Evolutionary conservation across 1,284 basidiomycete species (phyloP), one percentile per base, ranked within the genome.

Genomic region (Volvariella volvacea): DNA sequence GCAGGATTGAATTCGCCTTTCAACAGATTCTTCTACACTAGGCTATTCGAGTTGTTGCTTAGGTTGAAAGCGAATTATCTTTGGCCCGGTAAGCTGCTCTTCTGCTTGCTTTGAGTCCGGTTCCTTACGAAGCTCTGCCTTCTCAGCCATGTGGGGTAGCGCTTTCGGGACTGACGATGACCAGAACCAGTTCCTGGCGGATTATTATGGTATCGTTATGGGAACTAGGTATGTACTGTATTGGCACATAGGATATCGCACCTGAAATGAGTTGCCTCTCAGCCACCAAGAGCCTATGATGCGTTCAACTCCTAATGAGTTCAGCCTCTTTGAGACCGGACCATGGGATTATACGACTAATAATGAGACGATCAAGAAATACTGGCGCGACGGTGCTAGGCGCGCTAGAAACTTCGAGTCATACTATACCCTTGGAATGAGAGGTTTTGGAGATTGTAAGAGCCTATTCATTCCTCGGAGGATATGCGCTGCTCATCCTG

Each of bases 191-290:
- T 66, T 67, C 19, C 63, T 80, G 8, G 85, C 84, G 0, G 75
- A 86, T 50, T 68, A 66, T 45, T 84, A 78, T 60, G 84, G 83
- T 17, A 70, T 87, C 41, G 81, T 80, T 19, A 86, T 85, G 78
- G 81, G 73, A 30, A 82, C 78, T 10, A 76, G 72, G 73, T 68
- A 42, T 4, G 55, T 52, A 10, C 7, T 40, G 14, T 4, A 7
- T 10, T n/a, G n/a, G 8, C 19, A 8, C 34, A 36, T 36, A 15
- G 34, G 6, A 36, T 36, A 28, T 28, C 6, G 34, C 6, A 36
- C 6, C 19, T 36, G 34, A 36, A 6, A n/a, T 22, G 38, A 17
- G 40, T 14, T 12, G 6, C 19, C 22, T 14, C 46, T 30, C 42
- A 80, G 76, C 55, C 79, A 83, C 52, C 73, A 82, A 58, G 78